Conservation (phyloP, 2,329 filamentous ascomycete genomes). For the Fusarium solani-melongenae region DNA sequence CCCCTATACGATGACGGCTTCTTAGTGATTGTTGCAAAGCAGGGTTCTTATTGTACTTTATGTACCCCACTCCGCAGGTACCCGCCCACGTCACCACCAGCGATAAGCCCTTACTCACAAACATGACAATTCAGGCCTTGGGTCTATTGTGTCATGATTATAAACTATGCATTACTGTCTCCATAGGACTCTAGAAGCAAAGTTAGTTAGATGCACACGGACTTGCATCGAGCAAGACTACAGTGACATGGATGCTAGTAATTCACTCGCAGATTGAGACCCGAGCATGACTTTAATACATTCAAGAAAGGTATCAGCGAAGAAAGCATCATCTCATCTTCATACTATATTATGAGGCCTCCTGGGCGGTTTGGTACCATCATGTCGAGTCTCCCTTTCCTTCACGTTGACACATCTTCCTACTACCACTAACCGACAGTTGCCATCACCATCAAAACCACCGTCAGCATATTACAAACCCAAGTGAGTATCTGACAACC, state of each 20-base stretch:
- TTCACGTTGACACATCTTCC: neutral
- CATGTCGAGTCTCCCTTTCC: neutral
- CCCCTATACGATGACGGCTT: constrained; percentile 39
- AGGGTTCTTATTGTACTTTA: rapidly evolving
- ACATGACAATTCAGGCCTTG: neutral
- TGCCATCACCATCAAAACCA: neutral
- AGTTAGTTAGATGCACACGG: neutral
- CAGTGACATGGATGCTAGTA: neutral
- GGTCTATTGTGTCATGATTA: neutral
- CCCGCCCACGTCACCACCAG: neutral
- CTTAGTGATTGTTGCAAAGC: neutral
- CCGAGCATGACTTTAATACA: neutral
- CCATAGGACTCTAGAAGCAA: neutral
- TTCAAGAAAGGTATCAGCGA: neutral
- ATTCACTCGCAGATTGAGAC: neutral
- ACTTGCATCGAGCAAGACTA: neutral
- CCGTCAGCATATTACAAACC: neutral
- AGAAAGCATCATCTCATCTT: neutral
- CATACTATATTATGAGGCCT: neutral
- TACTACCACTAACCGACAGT: neutral
- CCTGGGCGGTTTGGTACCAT: neutral
- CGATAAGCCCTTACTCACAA: neutral
- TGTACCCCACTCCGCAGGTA: neutral
- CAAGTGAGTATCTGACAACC: neutral
- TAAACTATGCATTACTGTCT: neutral